Base-by-base conservation (phyloP, 805 yeast species). In the Candida ipomoeae region DNA sequence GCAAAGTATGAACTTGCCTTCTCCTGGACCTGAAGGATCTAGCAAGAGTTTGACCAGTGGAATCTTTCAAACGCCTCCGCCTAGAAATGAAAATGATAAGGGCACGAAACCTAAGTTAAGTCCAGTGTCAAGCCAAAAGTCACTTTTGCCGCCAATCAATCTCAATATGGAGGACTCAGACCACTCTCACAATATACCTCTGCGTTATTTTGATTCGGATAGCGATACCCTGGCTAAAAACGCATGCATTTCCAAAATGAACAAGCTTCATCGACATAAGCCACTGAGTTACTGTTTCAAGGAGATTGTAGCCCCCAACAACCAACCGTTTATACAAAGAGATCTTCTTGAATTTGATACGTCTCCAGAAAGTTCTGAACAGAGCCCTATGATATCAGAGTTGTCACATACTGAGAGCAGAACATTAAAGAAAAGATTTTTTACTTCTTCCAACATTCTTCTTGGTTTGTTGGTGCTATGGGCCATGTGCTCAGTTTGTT, bases 151-250 rank as follows among this genome's bases (percentile, higher is more conserved):
- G 4, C 14, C 45, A 3, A 23, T 42, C 11, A 26, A 8, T 40
- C 34, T 29, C 6, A 40, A 40, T 29, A 11, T 40, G 38, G 29
- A 20, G 20, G 45, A 42, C 14, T 23, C 45, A n/a, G 45, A 42
- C 5, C 45, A n/a, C 20, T 20, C 38, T n/a, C 26, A 42, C 6
- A 20, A 20, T 10, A 5, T 42, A 15, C 10, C 34, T 0, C 37
- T 32, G 45, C 37, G 8, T 15, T 33, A n/a, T 6, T 21, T 33
- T n/a, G 45, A 42, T 7, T 42, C 45, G 10, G 45, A 42, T 7
- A 42, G 45, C 18, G 45, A 42, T 11, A 34, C 45, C 11, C 45
- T 42, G 45, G 45, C 45, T 18, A 42, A 42, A 33, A 33, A 42
- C 11, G 45, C 21, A 13, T 33, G 21, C n/a, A 42, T 42, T 5